Conservation (phyloP, 768 basidiomycete genomes). For the Trametes villosa region DNA sequence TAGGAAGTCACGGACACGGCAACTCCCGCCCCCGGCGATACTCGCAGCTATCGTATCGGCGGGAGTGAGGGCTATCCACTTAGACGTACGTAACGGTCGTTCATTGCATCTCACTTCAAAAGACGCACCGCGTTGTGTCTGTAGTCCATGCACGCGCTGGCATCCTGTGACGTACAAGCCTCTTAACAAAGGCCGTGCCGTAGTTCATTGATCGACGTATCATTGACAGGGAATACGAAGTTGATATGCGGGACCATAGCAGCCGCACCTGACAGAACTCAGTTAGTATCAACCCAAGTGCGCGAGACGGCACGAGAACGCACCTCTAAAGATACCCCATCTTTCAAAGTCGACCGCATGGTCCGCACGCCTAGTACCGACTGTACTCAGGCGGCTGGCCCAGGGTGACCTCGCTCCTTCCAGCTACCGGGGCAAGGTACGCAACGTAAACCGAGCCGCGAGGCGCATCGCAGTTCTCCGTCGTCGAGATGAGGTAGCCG, state of each 20-base stretch:
- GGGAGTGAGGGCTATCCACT: too few relatives aligned
- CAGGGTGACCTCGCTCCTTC: neutral
- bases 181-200: too few relatives aligned
- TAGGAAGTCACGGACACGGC: too few relatives aligned
- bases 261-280: neutral
- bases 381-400: constrained; percentile 5
- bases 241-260: neutral
- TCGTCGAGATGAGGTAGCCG: neutral
- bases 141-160: too few relatives aligned
- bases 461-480: neutral
- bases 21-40: too few relatives aligned
- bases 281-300: neutral
- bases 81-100: too few relatives aligned
- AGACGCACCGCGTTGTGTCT: too few relatives aligned
- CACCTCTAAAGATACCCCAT: neutral
- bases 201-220: neutral
- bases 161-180: too few relatives aligned
- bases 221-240: neutral
- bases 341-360: neutral
- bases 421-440: neutral
- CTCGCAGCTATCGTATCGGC: too few relatives aligned
- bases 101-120: too few relatives aligned
- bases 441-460: neutral
- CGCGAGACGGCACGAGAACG: too few relatives aligned
- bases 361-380: neutral